Evolutionary conservation across 2,329 filamentous ascomycete species (phyloP), one percentile per base, ranked within the genome.

Genomic region (Claviceps sp.): DNA sequence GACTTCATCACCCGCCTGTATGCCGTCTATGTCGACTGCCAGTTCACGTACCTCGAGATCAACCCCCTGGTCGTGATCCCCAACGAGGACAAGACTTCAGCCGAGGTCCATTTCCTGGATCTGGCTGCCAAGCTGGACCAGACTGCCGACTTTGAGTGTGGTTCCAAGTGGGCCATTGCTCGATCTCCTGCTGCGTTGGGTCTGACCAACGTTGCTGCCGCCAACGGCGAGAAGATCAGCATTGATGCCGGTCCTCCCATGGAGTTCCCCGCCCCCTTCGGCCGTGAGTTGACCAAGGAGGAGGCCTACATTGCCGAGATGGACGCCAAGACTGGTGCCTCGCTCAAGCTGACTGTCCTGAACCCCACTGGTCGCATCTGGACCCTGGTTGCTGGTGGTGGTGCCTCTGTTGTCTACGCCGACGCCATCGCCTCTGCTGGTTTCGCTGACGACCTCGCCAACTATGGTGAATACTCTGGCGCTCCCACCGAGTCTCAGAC

Each of bases 11-110:
- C 88, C 65, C 85, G 93, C 64, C 80, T 98, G 60, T 98, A 98
- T 70, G 93, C 91, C 63, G 93, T 98, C 75, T 98, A 97, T 67
- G 93, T 97, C 59, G 93, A 98, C 79, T 95, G 88, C 82, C 93
- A 98, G 74, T 98, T 98, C 82, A 97, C 93, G 66, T 98, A 98
- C 78, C 88, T 98, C 63, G 93, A 98, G 75, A 98, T 98, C 79
- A 98, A 98, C 83, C 93, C 93, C 62, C 78, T 98, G 59, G 93
- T 98, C 56, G 93, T 96, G 68, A 91, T 98, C 64, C 93, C 93
- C 70, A 97, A 97, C 71, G 85, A 81, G 60, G 84, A 90, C 63
- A 86, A 81, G 67, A 97, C 91, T 61, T 95, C 89, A 54, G 93
- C 93, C 53, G 85, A 89, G 43, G 93, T 98, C 51, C 82, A 96